Base-by-base conservation (phyloP, 2,329 filamentous ascomycete species). In the Penicillium freii region DNA sequence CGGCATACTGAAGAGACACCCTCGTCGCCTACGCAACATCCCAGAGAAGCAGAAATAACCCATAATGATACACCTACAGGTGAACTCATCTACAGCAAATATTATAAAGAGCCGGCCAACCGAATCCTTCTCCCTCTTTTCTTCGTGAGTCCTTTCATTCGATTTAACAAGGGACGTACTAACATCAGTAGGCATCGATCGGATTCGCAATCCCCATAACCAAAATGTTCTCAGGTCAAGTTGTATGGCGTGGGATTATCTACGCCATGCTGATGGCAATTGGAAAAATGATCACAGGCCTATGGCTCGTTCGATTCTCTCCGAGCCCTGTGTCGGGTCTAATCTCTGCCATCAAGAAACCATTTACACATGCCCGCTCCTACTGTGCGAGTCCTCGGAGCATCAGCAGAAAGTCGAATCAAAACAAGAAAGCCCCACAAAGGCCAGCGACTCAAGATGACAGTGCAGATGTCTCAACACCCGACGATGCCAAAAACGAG, bases 131-230 rank as follows among this genome's bases (percentile, higher is more conserved):
- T 84, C 49, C 88, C 89, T 0, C 81, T 91, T 56, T 92, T 92
- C 73, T 92, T 92, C 66, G 88, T 84, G 67, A 72, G 82, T 68
- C 4, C 10, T 21, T 29, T 4, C 21, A 25, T 10, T 9, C 15
- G 9, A 52, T 49, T 29, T 39, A 38, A n/a, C 38, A n/a, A 19
- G 19, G 9, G 19, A 38, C 27, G 10, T 23, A 34, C 44, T 55
- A 50, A 57, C 31, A 45, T 9, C 33, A 15, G 6, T 25, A 75
- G 71, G 69, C 82, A 2, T 85, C 82, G 0, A 88, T 93, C 36
- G 90, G 90, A 0, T 92, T 93, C 68, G 87, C 89, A 0, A 89
- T 94, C 1, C 90, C 90, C 0, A 87, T 93, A 31, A 84, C 82
- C 0, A 75, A 83, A 6, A 85, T 94, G 79, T 93, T 92, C 64